These are phyloP conservation scores for Candida sp. DNA, from an alignment of 1,139 yeast species.

Conservation along the genomic window DNA sequence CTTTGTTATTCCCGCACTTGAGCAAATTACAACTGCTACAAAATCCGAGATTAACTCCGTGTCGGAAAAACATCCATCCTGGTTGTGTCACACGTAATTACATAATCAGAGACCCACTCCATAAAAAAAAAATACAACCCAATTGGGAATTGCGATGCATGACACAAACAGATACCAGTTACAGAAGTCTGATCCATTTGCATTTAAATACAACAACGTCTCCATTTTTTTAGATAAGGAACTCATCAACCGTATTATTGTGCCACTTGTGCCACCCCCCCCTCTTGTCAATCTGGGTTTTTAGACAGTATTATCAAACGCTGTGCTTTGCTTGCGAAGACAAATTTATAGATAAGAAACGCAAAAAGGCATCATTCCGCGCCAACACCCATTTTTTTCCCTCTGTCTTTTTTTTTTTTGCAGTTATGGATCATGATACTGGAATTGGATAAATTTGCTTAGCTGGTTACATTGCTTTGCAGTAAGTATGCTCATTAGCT, in stretches of 20 bases:
- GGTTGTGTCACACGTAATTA: background rate
- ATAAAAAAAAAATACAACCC: background rate
- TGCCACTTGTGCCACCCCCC: too few species aligned
- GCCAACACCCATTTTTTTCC: too few species aligned
- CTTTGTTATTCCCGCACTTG: background rate
- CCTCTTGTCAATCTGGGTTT: too few species aligned
- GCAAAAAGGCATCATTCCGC: background rate
- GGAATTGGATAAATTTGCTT: background rate
- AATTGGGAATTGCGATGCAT: background rate
- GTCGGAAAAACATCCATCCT: too few species aligned
- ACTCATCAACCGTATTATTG: background rate
- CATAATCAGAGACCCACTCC: background rate
- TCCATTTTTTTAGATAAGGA: background rate
- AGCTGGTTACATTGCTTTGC: background rate
- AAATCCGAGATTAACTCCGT: too few species aligned
- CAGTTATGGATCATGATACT: conserved; percentile 2
- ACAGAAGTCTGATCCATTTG: background rate
- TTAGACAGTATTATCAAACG: too few species aligned
- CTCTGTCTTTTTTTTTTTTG: background rate
- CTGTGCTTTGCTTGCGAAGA: background rate
- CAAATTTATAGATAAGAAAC: background rate
- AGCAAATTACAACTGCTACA: too few species aligned
- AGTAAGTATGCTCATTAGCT: background rate
- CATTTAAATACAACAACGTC: background rate
- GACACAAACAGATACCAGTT: background rate